Conservation (phyloP, 75 land plant genomes). For the Pinus tabuliformis region DNA sequence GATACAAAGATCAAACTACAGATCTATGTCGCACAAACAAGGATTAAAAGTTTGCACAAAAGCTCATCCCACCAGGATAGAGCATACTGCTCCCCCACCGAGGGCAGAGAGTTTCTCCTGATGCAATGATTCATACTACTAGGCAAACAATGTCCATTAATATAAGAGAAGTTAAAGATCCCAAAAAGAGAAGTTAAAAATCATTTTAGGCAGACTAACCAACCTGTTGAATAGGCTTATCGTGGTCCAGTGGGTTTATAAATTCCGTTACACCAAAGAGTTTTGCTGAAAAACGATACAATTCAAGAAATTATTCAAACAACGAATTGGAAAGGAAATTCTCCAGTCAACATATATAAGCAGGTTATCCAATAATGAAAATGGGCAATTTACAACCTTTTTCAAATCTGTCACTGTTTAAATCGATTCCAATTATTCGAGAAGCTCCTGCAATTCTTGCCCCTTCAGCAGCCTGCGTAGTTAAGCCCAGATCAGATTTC, state of each 20-base stretch:
- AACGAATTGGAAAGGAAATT: background rate
- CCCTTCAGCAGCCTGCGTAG: slow-evolving; percentile 56
- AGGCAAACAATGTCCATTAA: too few species aligned
- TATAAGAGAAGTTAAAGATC: too few species aligned
- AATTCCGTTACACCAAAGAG: slow-evolving; percentile 50
- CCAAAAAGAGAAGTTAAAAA: too few species aligned
- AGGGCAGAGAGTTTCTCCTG: too few species aligned
- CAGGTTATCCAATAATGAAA: background rate
- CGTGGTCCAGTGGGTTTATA: slow-evolving; percentile 49
- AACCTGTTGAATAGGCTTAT: slow-evolving; percentile 52
- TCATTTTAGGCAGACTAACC: background rate
- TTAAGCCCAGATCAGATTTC: background rate
- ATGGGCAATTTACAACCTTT: slow-evolving; percentile 18
- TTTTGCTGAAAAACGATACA: slow-evolving; percentile 26
- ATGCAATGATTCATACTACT: too few species aligned
- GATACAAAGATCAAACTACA: too few species aligned
- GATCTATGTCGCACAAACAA: too few species aligned
- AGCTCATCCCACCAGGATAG: too few species aligned
- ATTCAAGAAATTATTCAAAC: background rate
- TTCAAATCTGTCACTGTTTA: slow-evolving; percentile 32
- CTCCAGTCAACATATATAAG: background rate
- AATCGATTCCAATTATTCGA: slow-evolving; percentile 51
- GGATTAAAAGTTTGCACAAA: too few species aligned
- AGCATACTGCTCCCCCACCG: too few species aligned
- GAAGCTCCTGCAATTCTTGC: slow-evolving; percentile 59